Conservation (phyloP, 441 rosid species). For the Pelargonium myrrhifolium region DNA sequence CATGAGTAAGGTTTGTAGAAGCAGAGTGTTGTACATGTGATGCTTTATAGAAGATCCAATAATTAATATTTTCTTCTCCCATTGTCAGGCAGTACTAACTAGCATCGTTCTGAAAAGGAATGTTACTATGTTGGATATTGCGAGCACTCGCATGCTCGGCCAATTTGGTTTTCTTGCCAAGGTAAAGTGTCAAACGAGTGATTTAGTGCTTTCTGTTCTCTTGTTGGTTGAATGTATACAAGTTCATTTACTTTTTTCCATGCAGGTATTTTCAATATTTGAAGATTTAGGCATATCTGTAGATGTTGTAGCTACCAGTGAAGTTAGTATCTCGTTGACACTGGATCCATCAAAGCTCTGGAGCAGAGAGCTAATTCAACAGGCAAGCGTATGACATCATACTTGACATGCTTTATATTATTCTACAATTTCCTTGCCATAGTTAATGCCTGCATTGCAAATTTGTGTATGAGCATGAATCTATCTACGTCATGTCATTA, state of each 20-base stretch:
- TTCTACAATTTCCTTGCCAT: background rate
- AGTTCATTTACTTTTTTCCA: conserved; percentile 11
- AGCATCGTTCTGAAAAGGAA: conserved; percentile 91
- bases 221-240: background rate
- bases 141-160: conserved; percentile 94
- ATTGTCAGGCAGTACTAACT: conserved; percentile 69
- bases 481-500: background rate
- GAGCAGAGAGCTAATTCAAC: conserved; percentile 90
- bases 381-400: conserved; percentile 46
- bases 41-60: conserved; percentile 14
- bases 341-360: conserved; percentile 90
- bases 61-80: conserved; percentile 17
- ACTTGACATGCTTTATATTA: background rate
- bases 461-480: background rate
- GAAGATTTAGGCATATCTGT: conserved; percentile 93
- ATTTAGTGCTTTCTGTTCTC: conserved; percentile 8
- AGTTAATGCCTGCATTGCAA: background rate
- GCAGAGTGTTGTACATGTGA: conserved; percentile 6
- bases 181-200: conserved; percentile 33
- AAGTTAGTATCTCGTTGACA: conserved; percentile 93
- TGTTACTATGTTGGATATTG: conserved; percentile 94
- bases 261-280: conserved; percentile 79
- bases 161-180: conserved; percentile 94
- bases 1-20: conserved; percentile 75
- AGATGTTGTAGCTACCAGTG: conserved; percentile 97